Conservation (phyloP, 1,284 basidiomycete genomes). For the Ceratobasidium sp. region DNA sequence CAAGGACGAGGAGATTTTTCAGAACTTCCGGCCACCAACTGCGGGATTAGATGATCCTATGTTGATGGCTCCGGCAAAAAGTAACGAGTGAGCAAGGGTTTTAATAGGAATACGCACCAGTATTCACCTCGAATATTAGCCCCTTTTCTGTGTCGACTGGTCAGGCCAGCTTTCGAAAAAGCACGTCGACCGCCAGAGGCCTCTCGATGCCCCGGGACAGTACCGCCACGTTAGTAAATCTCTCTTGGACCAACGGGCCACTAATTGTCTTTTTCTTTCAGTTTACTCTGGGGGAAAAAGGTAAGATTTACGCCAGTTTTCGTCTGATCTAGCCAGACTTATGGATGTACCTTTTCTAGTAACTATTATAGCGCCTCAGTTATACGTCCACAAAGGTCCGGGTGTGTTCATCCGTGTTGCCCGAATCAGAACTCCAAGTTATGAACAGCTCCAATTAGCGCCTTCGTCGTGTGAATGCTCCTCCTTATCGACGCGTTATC, state of each 20-base stretch:
- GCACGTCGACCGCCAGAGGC: background rate
- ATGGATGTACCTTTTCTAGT: background rate
- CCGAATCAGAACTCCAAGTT: background rate
- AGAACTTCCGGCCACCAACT: constrained; percentile 27
- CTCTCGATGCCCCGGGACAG: constrained; percentile 2
- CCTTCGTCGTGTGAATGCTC: no score
- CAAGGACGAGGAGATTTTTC: constrained; percentile 33
- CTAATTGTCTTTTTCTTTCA: background rate
- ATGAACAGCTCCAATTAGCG: no score
- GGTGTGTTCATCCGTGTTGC: no score
- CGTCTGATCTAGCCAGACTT: background rate
- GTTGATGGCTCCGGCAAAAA: constrained; percentile 5
- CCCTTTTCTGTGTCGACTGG: background rate
- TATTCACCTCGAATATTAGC: constrained; percentile 1
- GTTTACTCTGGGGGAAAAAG: constrained; percentile 27
- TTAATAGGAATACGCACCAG: background rate
- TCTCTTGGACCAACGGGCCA: background rate
- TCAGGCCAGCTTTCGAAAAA: constrained; percentile 6
- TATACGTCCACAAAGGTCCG: background rate
- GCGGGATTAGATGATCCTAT: constrained; percentile 15
- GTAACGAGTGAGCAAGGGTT: background rate
- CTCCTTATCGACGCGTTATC: no score
- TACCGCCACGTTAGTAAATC: constrained; percentile 9
- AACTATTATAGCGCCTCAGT: background rate
- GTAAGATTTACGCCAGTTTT: background rate